phyloP scores from a whole-genome alignment of 768 basidiomycete species.

The Phanerodontia chrysosporium region DNA sequence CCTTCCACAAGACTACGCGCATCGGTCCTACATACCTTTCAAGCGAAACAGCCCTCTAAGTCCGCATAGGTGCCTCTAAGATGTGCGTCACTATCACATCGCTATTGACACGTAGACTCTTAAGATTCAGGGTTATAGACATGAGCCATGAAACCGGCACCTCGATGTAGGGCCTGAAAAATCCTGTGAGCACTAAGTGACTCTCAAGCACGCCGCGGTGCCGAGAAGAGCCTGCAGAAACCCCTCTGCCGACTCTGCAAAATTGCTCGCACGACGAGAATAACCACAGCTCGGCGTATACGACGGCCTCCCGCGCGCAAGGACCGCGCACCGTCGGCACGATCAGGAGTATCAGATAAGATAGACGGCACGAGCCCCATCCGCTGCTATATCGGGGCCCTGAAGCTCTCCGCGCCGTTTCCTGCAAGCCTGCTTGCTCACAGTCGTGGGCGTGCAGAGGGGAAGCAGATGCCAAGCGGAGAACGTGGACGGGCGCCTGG shows the following conservation, averaged over 20 bases:
- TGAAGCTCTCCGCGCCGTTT: too few relatives aligned
- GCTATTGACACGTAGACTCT: background rate
- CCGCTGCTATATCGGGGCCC: background rate
- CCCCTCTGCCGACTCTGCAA: too few relatives aligned
- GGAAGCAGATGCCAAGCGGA: background rate
- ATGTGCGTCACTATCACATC: background rate
- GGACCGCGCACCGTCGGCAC: background rate
- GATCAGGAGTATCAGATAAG: slow-evolving; percentile 5
- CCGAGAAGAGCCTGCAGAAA: background rate
- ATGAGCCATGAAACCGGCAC: too few relatives aligned
- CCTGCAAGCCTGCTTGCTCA: too few relatives aligned
- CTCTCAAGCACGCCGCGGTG: background rate
- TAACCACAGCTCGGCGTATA: too few relatives aligned
- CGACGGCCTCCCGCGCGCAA: too few relatives aligned
- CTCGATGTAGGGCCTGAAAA: too few relatives aligned
- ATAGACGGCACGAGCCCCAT: slow-evolving; percentile 19
- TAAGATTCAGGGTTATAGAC: background rate
- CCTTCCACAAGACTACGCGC: too few relatives aligned
- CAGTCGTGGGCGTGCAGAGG: too few relatives aligned
- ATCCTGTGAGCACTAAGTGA: background rate
- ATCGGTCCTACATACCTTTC: too few relatives aligned
- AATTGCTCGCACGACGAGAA: too few relatives aligned
- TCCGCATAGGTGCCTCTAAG: background rate
- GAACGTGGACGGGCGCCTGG: background rate
- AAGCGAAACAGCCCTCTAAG: background rate